Evolutionary conservation across 73 alveolate species (phyloP), one percentile per base, ranked within the genome.

Genomic region (Tetrahymena borealis): DNA sequence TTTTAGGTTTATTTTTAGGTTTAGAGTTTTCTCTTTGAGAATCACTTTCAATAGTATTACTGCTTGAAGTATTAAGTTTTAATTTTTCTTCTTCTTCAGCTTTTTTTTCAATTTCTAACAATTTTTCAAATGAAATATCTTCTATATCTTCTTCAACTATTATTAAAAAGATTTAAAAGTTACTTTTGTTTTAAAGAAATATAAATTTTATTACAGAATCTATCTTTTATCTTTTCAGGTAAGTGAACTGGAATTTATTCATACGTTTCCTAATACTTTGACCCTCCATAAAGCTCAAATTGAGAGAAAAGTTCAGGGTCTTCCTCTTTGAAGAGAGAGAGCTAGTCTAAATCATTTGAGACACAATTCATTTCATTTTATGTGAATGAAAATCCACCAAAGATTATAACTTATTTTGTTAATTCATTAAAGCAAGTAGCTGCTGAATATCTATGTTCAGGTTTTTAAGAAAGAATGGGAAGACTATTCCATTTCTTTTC

Each of bases 31-130:
- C 85, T 60, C 85, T 60, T 60, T 60, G 32, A 4, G 85, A 60
- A 10, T 60, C 85, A n/a, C 31, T 60, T 60, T 60, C 85, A 5
- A 60, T 18, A 60, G 37, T 60, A 9, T 35, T 60, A 28, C 85
- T 18, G 35, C 85, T 60, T n/a, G 85, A 60, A n/a, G 36, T 60
- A 28, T 20, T 60, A 60, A 60, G 85, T 35, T 60, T 60, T 3
- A 60, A 35, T n/a, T 60, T 60, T 60, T 60, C 85, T n/a, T 60
- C 85, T 60, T 60, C 85, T 60, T 60, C 85, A 60, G 85, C 85
- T 28, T 60, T 60, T 60, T 60, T 60, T 60, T 60, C 85, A 4
- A 60, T 60, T 60, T 60, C 85, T n/a, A 60, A 60, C 35, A 60
- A n/a, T 60, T 60, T 60, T 60, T 60, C 85, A 60, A 60, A 60